Evolutionary conservation across 2,329 filamentous ascomycete genomes (phyloP).

Genomic region (Epichloe sylvatica): DNA sequence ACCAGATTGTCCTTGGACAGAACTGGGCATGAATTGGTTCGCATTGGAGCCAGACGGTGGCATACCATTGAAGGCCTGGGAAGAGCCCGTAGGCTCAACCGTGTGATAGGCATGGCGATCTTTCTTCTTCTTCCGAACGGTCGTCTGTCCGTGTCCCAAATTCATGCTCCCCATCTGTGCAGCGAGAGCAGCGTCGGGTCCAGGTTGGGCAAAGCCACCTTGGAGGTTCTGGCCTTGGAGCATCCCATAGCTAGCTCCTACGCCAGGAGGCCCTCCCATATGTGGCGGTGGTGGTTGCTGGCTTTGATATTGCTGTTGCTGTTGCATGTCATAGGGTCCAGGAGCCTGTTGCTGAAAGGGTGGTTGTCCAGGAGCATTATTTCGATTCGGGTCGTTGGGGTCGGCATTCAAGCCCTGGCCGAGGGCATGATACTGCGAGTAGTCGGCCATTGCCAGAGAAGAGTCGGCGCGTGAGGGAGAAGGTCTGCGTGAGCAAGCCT

Average conservation of each 20-base stretch:
- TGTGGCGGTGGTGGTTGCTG: slow-evolving; percentile 2
- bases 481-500: slow-evolving; percentile 2
- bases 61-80: slow-evolving; percentile 56
- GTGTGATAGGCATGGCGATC: slow-evolving; percentile 86
- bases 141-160: slow-evolving; percentile 39
- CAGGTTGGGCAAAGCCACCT: slow-evolving; percentile 16
- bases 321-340: slow-evolving; percentile 9
- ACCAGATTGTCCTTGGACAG: slow-evolving; percentile 11
- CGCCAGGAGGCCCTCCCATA: not conserved
- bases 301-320: slow-evolving; percentile 4
- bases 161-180: slow-evolving; percentile 69
- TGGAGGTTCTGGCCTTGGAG: slow-evolving; percentile 18
- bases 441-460: slow-evolving; percentile 37
- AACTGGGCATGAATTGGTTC: slow-evolving; percentile 24
- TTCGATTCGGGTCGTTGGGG: slow-evolving; percentile 38
- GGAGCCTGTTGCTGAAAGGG: slow-evolving; percentile 35
- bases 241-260: slow-evolving; percentile 18
- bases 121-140: slow-evolving; percentile 69
- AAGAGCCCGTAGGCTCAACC: slow-evolving; percentile 57
- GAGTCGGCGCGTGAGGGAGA: not conserved
- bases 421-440: slow-evolving; percentile 41
- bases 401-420: slow-evolving; percentile 42
- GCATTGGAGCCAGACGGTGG: slow-evolving; percentile 41
- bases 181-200: slow-evolving; percentile 39
- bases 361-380: slow-evolving; percentile 35